Evolutionary conservation across 75 land plant species (phyloP), one percentile per base, ranked within the genome.

Genomic region (Selaginella moellendorffii): DNA sequence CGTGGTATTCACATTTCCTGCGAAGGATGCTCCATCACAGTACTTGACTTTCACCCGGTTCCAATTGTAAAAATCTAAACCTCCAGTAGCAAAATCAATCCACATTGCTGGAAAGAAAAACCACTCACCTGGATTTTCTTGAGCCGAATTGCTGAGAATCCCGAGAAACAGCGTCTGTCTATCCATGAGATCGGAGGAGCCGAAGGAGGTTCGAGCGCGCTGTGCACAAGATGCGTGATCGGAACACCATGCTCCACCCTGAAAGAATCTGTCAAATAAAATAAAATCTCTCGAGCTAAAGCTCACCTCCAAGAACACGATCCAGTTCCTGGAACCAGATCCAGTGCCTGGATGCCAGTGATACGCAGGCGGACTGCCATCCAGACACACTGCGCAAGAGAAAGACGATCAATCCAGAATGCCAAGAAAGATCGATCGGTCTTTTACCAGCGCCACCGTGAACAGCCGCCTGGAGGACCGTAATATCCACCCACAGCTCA

Each of bases 231-330:
- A 69, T 14, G 26, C 54, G 1, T 71, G 56, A 61, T 80, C 80
- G 23, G 76, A 76, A 72, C 99, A 95, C 99, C 99, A 95, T 26
- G 80, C 96, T 54, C 99, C 99, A 20, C 96, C 99, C 97, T 91
- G 68, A 54, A 62, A 10, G 9, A 2, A 56, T 56, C 5, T 24
- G n/a, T 56, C 8, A 56, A 8, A 36, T 36, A 36, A 5, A 36
- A 36, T 5, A 5, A 36, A 5, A 5, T 5, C 46, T 36, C 46
- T 36, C 46, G 5, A 5, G 5, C 46, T 36, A 5, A 36, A 56
- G 2, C 14, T 27, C 61, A 90, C 97, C 97, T 90, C 97, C 58
- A 90, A 73, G 30, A 82, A 79, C 21, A 90, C 68, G 26, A 90
- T 70, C 97, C 97, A 90, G 53, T 76, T 90, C 36, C 76, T 76